Evolutionary conservation across 805 yeast species (phyloP).

Genomic region (Lipomyces chichibuensis): DNA sequence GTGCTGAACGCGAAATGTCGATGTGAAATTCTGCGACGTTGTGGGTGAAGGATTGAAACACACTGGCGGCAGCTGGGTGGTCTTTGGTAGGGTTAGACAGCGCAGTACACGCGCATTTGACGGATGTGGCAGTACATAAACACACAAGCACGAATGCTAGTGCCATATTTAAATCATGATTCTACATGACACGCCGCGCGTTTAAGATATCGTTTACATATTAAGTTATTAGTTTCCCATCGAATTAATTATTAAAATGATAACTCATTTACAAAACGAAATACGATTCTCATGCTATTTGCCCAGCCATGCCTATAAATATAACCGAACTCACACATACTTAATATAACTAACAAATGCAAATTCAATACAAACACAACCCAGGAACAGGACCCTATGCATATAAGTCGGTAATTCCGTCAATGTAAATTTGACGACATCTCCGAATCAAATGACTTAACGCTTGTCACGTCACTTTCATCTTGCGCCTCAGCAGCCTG

Average conservation of each 20-base stretch:
- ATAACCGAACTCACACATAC: too few relatives aligned
- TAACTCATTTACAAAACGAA: not conserved
- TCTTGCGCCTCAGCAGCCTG: not conserved
- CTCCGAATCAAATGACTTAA: not conserved
- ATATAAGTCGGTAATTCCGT: not conserved
- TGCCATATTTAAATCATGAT: too few relatives aligned
- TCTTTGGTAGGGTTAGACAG: too few relatives aligned
- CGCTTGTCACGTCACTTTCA: not conserved
- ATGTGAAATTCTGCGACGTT: not conserved
- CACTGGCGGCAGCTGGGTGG: not conserved
- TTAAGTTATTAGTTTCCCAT: not conserved
- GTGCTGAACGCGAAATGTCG: not conserved
- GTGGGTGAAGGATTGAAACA: not conserved
- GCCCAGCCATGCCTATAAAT: too few relatives aligned
- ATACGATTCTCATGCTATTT: too few relatives aligned
- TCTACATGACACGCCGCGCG: too few relatives aligned
- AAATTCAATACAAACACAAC: not conserved
- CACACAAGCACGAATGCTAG: too few relatives aligned
- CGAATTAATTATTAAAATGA: not conserved
- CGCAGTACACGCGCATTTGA: too few relatives aligned
- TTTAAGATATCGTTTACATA: not conserved
- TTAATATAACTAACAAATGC: too few relatives aligned
- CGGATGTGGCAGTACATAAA: too few relatives aligned
- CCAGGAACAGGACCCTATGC: not conserved
- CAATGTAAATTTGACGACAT: not conserved